phyloP scores from a whole-genome alignment of 2,329 filamentous ascomycete species.

The Lanzia echinophila region DNA sequence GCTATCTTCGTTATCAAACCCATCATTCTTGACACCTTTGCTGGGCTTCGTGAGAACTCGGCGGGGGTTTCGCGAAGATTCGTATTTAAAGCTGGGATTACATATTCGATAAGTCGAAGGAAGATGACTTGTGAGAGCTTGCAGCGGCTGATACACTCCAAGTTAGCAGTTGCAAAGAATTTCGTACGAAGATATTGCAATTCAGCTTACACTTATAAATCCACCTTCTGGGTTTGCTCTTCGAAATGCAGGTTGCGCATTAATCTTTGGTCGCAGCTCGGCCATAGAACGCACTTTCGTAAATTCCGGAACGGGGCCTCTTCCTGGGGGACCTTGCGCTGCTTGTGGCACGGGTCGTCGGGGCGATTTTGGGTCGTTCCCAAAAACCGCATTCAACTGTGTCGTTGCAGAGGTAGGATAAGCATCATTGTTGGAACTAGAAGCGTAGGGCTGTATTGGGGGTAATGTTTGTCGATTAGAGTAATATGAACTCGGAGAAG shows the following conservation, averaged over 20 bases:
- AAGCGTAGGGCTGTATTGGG: constrained; percentile 63
- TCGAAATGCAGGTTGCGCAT: constrained; percentile 80
- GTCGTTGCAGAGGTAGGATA: constrained; percentile 66
- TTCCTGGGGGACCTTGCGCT: constrained; percentile 38
- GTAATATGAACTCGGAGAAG: constrained; percentile 53
- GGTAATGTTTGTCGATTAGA: constrained; percentile 58
- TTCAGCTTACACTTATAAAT: constrained; percentile 78
- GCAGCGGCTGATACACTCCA: constrained; percentile 60
- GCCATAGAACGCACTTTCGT: constrained; percentile 64
- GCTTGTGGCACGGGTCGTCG: constrained; percentile 45
- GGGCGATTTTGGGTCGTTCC: constrained; percentile 51
- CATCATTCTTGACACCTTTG: constrained; percentile 97
- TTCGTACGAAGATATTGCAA: background rate
- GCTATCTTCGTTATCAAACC: constrained; percentile 97
- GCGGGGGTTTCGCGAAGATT: constrained; percentile 92
- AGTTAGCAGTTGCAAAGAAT: constrained; percentile 22
- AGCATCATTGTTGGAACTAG: constrained; percentile 57
- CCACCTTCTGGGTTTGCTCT: constrained; percentile 94
- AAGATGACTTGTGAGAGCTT: constrained; percentile 89
- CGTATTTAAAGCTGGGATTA: constrained; percentile 97
- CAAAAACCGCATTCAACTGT: constrained; percentile 61
- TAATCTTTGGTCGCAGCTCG: constrained; percentile 78
- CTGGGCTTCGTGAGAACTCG: constrained; percentile 96
- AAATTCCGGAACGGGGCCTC: constrained; percentile 80
- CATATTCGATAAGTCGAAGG: constrained; percentile 97